These are phyloP conservation scores for Penicillium sp. DNA, from an alignment of 2,329 filamentous ascomycete genomes.

Conservation along the genomic window DNA sequence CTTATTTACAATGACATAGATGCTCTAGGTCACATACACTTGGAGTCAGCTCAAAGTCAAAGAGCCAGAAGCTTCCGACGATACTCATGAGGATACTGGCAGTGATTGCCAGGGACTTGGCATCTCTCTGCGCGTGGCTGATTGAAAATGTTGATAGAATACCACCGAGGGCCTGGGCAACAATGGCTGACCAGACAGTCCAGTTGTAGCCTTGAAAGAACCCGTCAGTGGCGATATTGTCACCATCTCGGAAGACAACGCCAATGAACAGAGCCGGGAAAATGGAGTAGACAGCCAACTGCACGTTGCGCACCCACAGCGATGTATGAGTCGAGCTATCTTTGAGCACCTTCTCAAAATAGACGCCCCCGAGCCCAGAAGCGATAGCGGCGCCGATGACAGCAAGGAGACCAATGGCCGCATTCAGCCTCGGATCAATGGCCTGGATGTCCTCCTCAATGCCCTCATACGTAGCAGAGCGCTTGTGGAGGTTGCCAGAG, in stretches of 20 bases:
- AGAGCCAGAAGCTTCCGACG: slow-evolving; percentile 77
- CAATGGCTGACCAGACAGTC: slow-evolving; percentile 80
- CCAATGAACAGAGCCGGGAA: slow-evolving; percentile 85
- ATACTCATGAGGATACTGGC: slow-evolving; percentile 88
- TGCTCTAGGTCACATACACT: slow-evolving; percentile 55
- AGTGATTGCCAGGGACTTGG: slow-evolving; percentile 89
- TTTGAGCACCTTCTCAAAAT: slow-evolving; percentile 76
- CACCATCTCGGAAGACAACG: slow-evolving; percentile 80
- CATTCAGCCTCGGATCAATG: slow-evolving; percentile 62
- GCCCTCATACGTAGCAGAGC: slow-evolving; percentile 85
- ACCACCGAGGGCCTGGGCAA: slow-evolving; percentile 77
- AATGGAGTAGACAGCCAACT: slow-evolving; percentile 88
- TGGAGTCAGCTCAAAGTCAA: slow-evolving; percentile 68
- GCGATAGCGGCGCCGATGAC: slow-evolving; percentile 73
- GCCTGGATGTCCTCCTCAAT: slow-evolving; percentile 62
- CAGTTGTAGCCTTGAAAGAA: slow-evolving; percentile 95
- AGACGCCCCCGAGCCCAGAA: slow-evolving; percentile 74
- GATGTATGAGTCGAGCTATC: slow-evolving; percentile 71
- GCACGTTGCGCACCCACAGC: slow-evolving; percentile 91
- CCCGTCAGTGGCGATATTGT: slow-evolving; percentile 73
- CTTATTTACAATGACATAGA: neutral
- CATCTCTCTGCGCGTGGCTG: slow-evolving; percentile 81
- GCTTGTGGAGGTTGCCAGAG: slow-evolving; percentile 53
- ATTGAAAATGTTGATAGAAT: slow-evolving; percentile 78
- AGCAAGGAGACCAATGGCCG: slow-evolving; percentile 70